Evolutionary conservation across 495 filamentous ascomycete species (phyloP), one percentile per base, ranked within the genome.

Genomic region (Hyaloscypha variabilis): DNA sequence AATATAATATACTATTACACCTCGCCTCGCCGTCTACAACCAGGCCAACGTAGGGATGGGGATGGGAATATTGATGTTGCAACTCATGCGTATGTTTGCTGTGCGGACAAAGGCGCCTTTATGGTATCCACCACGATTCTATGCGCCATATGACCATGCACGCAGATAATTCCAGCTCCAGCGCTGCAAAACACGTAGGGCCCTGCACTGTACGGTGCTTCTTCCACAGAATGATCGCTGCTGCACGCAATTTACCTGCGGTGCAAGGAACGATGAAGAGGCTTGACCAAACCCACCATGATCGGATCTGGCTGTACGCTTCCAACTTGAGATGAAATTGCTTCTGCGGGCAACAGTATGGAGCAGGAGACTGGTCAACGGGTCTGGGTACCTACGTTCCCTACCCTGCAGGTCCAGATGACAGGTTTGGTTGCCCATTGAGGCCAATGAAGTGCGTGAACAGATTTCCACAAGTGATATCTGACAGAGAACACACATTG

Each of bases 241-340:
- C 67, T 69, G 68, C 61, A 70, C 55, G 64, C 61, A 70, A 62
- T 62, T 61, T 24, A 49, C 57, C 65, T 36, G 39, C 55, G 46
- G 65, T 55, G 62, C 66, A 62, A 65, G 66, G 62, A 63, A 60
- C 60, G 69, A 68, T 29, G 67, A n/a, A 26, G 29, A 54, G 59
- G 28, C 52, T 52, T 55, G 51, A 36, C 30, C 42, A n/a, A 51
- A 53, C 6, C 60, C 39, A 19, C 25, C 60, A 34, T 25, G 49
- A 56, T 46, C 39, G 39, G 39, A 62, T 56, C 49, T 57, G 30
- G 42, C 50, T 61, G 56, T 59, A 58, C 56, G 46, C 52, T 62
- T 58, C 54, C 54, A 54, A 67, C 61, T 64, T 65, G 57, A 65
- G 61, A 60, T 28, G 59, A 39, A 34, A 55, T 64, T 70, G 39